Base-by-base conservation (phyloP, 805 yeast species). In the Ogataea wickerhamii region DNA sequence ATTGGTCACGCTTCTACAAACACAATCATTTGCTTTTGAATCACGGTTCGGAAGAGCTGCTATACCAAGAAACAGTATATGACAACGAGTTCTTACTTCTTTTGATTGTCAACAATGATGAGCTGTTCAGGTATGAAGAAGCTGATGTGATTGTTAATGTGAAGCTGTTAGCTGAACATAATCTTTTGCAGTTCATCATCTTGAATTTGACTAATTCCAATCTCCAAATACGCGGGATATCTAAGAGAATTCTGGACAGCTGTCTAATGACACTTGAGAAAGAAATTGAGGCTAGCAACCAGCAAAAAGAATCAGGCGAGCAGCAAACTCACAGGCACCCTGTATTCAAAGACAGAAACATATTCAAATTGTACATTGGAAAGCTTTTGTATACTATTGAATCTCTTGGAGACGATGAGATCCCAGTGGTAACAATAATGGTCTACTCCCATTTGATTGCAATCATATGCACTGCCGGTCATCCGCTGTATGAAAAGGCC, bases 41-140 rank as follows among this genome's bases (percentile, higher is more conserved):
- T 18, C 20, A 14, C 18, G 26, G 33, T 5, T 52, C 48, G 22
- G 41, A 47, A 14, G 40, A 50, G 12, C 52, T 58, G 24, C 38
- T 47, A 2, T 63, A 63, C 31, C 44, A 47, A 6, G 44, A 58
- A 1, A 55, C 66, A 0, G 46, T 63, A 5, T 85, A 88, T 57
- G 91, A 87, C 53, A 72, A 79, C n/a, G 79, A 82, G 52, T 86
- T 88, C 51, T 49, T 88, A 25, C 56, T 86, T 43, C 64, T 82
- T 38, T 53, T 80, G 43, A 60, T 81, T 4, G 55, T 82, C 25
- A 82, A 80, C 55, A 83, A 79, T 48, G 80, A 76, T 4, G 89
- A 83, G 44, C 63, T 84, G 22, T 70, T 83, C 28, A 59, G 54
- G 19, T 39, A 61, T 11, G 46, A 33, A 38, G 48, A 30, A 41